A percentile compares a stretch with the other conserved stretches of the same genome.
phyloP scores from a whole-genome alignment of 345 rosid species.

The Euphorbia lathyris region DNA sequence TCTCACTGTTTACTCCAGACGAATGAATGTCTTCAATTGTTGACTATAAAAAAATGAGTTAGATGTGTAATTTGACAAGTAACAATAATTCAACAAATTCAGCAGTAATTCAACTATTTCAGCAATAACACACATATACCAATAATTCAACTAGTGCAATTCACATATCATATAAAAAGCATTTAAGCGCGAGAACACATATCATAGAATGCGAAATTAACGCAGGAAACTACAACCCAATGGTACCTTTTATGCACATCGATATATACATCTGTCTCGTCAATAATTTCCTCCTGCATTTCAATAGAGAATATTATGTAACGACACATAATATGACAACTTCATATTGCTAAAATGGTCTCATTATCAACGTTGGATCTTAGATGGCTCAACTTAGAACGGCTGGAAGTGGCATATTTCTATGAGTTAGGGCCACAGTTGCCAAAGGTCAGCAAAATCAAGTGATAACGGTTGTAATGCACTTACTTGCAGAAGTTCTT shows the following conservation, averaged over 20 bases:
- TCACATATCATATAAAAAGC: too few relatives aligned
- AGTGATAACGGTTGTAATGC: conserved; percentile 1
- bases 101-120: too few relatives aligned
- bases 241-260: conserved; percentile 78
- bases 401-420: conserved; percentile 8
- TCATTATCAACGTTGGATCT: neutral
- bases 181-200: too few relatives aligned
- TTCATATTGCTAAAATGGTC: neutral
- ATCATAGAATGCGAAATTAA: neutral
- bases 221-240: neutral
- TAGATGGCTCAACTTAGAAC: neutral
- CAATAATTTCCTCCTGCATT: conserved; percentile 74
- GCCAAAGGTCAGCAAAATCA: conserved; percentile 6
- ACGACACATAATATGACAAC: too few relatives aligned
- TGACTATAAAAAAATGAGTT: too few relatives aligned
- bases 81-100: too few relatives aligned
- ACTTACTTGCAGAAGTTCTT: conserved; percentile 31
- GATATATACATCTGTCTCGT: conserved; percentile 68
- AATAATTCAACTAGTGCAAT: too few relatives aligned
- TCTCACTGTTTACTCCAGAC: too few relatives aligned
- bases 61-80: too few relatives aligned
- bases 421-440: neutral
- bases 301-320: conserved; percentile 16
- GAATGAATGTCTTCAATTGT: too few relatives aligned
- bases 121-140: too few relatives aligned